Conservation (phyloP, 192 early-diverging fungal genomes). For the Umbelopsis sp. region DNA sequence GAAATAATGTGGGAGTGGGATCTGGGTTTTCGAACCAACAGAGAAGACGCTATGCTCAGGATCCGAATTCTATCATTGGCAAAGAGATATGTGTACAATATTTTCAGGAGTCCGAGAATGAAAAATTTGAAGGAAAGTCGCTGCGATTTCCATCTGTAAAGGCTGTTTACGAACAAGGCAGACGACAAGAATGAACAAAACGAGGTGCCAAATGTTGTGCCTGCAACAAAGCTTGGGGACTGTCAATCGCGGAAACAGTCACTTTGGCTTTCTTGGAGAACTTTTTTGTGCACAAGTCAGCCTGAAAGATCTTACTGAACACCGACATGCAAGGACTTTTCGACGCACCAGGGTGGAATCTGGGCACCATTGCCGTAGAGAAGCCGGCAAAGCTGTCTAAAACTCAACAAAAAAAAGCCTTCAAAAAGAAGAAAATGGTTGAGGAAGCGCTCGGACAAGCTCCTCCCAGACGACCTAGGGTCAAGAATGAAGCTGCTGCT, state of each 20-base stretch:
- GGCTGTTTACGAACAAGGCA: slow-evolving; percentile 46
- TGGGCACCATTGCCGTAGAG: neutral
- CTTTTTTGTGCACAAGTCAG: neutral
- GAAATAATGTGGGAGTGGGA: slow-evolving; percentile 54
- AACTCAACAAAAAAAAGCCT: slow-evolving; percentile 1
- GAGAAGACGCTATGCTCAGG: slow-evolving; percentile 44
- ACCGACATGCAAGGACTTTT: slow-evolving; percentile 11
- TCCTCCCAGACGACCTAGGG: neutral
- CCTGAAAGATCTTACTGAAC: neutral
- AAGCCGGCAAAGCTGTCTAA: neutral
- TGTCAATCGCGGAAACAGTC: neutral
- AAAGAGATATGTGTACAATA: slow-evolving; percentile 56
- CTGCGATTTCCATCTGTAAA: slow-evolving; percentile 59
- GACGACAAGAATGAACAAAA: slow-evolving; percentile 20
- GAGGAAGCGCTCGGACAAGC: slow-evolving; percentile 14
- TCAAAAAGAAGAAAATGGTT: slow-evolving; percentile 7
- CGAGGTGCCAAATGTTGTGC: too few relatives aligned
- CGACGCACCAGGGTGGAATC: slow-evolving; percentile 14
- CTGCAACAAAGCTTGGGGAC: neutral
- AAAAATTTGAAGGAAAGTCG: slow-evolving; percentile 26
- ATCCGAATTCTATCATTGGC: slow-evolving; percentile 51
- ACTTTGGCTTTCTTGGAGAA: neutral
- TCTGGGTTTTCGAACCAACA: slow-evolving; percentile 51
- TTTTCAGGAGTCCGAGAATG: slow-evolving; percentile 47
- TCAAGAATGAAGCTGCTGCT: neutral